Percentiles rank a stretch among this genome's conserved stretches.
Evolutionary conservation across 345 rosid species (phyloP).

Genomic region (Acer yangbiense): DNA sequence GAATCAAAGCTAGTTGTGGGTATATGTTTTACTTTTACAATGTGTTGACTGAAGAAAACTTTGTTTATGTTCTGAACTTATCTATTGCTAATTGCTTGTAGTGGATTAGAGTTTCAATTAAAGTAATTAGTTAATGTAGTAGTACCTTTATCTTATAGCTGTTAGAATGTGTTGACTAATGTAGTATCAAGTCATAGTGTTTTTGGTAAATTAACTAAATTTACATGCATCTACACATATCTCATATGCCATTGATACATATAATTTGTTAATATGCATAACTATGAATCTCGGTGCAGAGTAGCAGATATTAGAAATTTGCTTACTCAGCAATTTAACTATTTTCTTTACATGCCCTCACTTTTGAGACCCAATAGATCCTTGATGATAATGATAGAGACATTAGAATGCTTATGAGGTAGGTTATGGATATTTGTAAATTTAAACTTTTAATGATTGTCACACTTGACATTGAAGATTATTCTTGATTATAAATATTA

Average conservation of each 20-base stretch:
- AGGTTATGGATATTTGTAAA: not conserved
- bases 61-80: not conserved
- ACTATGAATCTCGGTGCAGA: not conserved
- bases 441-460: not conserved
- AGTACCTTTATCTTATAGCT: no score
- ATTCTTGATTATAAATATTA: not conserved
- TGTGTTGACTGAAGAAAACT: not conserved
- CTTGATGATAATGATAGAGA: not conserved
- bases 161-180: no score
- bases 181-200: no score
- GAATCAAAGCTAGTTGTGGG: not conserved
- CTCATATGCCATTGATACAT: not conserved
- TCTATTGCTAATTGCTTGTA: not conserved
- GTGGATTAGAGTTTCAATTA: not conserved
- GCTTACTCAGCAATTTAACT: not conserved
- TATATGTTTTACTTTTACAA: not conserved
- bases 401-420: not conserved
- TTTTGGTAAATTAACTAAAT: no score
- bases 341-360: not conserved
- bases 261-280: not conserved
- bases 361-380: slow-evolving; percentile 2
- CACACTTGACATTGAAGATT: not conserved
- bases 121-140: no score
- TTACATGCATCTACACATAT: no score
- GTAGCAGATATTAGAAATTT: not conserved